Conservation (phyloP, 2,329 filamentous ascomycete genomes). For the Sporothrix globosa region DNA sequence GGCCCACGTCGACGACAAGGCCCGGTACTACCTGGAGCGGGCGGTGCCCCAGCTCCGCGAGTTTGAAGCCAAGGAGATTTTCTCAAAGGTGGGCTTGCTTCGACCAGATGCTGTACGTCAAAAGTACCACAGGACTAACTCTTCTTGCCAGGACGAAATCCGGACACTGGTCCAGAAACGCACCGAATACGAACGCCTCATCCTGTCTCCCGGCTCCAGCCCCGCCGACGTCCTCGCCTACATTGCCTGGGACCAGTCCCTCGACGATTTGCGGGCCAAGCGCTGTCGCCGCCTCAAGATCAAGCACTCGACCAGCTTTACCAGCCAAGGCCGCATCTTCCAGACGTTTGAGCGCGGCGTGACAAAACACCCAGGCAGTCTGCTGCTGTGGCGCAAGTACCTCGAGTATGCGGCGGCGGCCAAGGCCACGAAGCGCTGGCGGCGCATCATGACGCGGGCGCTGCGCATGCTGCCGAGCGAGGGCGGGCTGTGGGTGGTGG, state of each 20-base stretch:
- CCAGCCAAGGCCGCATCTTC: slow-evolving; percentile 81
- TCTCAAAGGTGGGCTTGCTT: slow-evolving; percentile 64
- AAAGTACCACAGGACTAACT: not conserved
- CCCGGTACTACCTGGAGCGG: slow-evolving; percentile 91
- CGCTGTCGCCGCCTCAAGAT: slow-evolving; percentile 80
- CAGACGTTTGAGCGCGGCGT: slow-evolving; percentile 87
- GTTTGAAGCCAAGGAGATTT: slow-evolving; percentile 89
- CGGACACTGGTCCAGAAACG: slow-evolving; percentile 84
- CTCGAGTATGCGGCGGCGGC: slow-evolving; percentile 76
- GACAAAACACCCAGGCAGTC: slow-evolving; percentile 77
- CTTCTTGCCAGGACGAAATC: slow-evolving; percentile 73
- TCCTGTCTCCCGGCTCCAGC: slow-evolving; percentile 78
- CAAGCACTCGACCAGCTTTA: slow-evolving; percentile 66
- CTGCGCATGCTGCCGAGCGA: slow-evolving; percentile 85
- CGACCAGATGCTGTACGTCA: not conserved
- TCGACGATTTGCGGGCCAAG: slow-evolving; percentile 78
- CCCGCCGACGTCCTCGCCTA: slow-evolving; percentile 83
- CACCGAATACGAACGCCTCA: slow-evolving; percentile 88
- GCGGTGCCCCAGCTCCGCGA: slow-evolving; percentile 90
- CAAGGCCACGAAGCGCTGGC: slow-evolving; percentile 68
- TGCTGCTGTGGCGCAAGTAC: slow-evolving; percentile 87
- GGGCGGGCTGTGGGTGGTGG: slow-evolving; percentile 82
- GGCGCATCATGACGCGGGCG: slow-evolving; percentile 66
- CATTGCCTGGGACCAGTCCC: slow-evolving; percentile 69
- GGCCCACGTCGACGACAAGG: slow-evolving; percentile 88